Evolutionary conservation across 1,284 basidiomycete species (phyloP).

Genomic region (Tetrapyrgos nigripes): DNA sequence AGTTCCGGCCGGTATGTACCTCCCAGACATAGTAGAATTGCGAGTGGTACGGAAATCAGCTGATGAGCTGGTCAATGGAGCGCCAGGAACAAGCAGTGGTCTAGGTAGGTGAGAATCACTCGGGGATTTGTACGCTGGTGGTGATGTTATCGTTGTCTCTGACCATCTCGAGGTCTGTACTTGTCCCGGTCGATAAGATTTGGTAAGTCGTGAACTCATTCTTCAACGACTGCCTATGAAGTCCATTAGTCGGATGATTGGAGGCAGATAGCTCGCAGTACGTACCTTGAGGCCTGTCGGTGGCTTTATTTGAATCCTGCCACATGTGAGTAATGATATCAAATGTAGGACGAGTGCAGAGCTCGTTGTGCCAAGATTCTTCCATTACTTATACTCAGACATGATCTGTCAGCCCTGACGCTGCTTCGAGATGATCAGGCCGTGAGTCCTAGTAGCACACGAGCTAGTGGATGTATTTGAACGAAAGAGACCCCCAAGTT

Average conservation of each 20-base stretch:
- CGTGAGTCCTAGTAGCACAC: slow-evolving; percentile 28
- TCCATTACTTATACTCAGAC: slow-evolving; percentile 32
- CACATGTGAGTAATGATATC: slow-evolving; percentile 23
- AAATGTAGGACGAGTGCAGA: slow-evolving; percentile 29
- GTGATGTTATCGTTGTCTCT: neutral
- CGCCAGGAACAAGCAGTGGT: neutral
- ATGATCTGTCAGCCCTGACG: slow-evolving; percentile 22
- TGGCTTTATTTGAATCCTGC: slow-evolving; percentile 8
- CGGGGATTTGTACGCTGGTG: neutral
- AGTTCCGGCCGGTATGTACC: neutral
- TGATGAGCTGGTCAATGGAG: neutral
- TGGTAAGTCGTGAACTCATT: too few relatives aligned
- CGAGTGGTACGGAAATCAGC: neutral
- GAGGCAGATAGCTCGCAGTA: neutral
- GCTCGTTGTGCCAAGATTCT: slow-evolving; percentile 30
- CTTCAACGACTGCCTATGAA: neutral
- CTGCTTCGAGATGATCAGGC: slow-evolving; percentile 29
- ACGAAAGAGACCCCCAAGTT: slow-evolving; percentile 30
- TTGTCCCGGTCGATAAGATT: too few relatives aligned
- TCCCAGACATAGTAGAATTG: neutral
- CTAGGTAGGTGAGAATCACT: too few relatives aligned
- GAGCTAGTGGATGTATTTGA: slow-evolving; percentile 30
- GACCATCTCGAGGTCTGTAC: neutral
- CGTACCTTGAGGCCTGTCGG: neutral
- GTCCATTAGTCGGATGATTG: neutral